These are phyloP conservation scores for Avena sativa DNA, from an alignment of 176 grass and related monocot genomes.

Conservation along the genomic window DNA sequence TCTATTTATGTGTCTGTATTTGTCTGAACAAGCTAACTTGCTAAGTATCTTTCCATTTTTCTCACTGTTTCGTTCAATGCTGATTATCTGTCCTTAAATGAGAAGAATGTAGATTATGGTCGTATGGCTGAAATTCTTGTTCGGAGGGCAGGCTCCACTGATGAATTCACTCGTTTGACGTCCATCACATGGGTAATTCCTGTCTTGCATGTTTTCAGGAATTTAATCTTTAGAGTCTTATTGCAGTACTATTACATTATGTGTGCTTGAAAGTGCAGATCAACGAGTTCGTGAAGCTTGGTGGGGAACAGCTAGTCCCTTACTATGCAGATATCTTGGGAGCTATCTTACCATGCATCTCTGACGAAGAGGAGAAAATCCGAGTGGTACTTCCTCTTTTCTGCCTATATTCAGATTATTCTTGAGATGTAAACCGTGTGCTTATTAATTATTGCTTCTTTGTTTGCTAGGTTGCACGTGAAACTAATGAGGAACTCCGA, in stretches of 20 bases:
- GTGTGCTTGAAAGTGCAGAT: slow-evolving; percentile 71
- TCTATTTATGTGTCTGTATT: slow-evolving; percentile 29
- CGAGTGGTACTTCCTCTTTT: slow-evolving; percentile 73
- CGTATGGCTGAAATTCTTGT: slow-evolving; percentile 99
- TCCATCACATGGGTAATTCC: slow-evolving; percentile 95
- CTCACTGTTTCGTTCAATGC: slow-evolving; percentile 14
- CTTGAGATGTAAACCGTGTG: slow-evolving; percentile 21
- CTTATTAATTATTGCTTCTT: slow-evolving; percentile 6
- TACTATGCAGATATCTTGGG: slow-evolving; percentile 98
- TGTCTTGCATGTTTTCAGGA: slow-evolving; percentile 32
- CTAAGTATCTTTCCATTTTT: not conserved
- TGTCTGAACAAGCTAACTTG: slow-evolving; percentile 16
- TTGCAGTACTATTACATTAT: slow-evolving; percentile 49
- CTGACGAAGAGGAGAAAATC: slow-evolving; percentile 98
- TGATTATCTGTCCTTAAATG: slow-evolving; percentile 38
- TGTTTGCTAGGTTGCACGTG: slow-evolving; percentile 94
- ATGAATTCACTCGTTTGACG: slow-evolving; percentile 98
- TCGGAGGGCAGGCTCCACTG: slow-evolving; percentile 77
- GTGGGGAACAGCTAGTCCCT: slow-evolving; percentile 94
- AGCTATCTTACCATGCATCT: slow-evolving; percentile 96
- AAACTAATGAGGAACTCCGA: slow-evolving; percentile 98
- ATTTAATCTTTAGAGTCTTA: slow-evolving; percentile 25
- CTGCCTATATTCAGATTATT: slow-evolving; percentile 26
- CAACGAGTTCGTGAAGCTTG: slow-evolving; percentile 99
- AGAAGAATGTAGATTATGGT: slow-evolving; percentile 99